A percentile compares a stretch with the other conserved stretches of the same genome.
Conservation (phyloP, 257 asterid species). For the Linaria vulgaris region DNA sequence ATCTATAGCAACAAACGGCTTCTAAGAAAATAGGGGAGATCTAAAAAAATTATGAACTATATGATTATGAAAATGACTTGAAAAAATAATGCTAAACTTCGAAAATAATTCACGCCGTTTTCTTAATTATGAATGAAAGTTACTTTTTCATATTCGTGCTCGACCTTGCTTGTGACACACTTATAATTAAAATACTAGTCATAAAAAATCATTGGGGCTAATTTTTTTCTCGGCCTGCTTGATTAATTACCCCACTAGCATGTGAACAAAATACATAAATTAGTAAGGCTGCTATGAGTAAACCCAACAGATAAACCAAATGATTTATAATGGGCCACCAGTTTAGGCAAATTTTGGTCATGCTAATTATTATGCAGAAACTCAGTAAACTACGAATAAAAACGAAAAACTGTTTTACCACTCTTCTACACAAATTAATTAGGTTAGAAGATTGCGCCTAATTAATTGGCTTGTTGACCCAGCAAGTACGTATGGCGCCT, state of each 20-base stretch:
- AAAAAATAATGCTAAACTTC: too few species aligned
- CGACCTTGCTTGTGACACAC: constrained; percentile 37
- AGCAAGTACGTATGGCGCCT: too few species aligned
- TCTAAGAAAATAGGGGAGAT: too few species aligned
- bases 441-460: neutral
- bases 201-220: constrained; percentile 5
- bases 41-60: too few species aligned
- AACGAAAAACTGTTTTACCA: constrained; percentile 5
- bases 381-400: constrained; percentile 14
- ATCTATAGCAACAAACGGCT: too few species aligned
- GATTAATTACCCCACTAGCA: constrained; percentile 21
- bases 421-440: neutral
- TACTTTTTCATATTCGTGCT: too few species aligned
- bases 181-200: constrained; percentile 23
- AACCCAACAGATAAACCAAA: constrained; percentile 31
- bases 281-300: constrained; percentile 5
- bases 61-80: too few species aligned
- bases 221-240: neutral
- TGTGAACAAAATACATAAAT: constrained; percentile 18
- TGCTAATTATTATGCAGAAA: constrained; percentile 7
- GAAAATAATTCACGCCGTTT: too few species aligned
- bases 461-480: constrained; percentile 38
- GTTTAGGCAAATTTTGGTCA: neutral
- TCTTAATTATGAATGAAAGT: too few species aligned
- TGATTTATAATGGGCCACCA: constrained; percentile 20